phyloP scores from a whole-genome alignment of 2,329 filamentous ascomycete genomes.

The Aspergillus neotritici region DNA sequence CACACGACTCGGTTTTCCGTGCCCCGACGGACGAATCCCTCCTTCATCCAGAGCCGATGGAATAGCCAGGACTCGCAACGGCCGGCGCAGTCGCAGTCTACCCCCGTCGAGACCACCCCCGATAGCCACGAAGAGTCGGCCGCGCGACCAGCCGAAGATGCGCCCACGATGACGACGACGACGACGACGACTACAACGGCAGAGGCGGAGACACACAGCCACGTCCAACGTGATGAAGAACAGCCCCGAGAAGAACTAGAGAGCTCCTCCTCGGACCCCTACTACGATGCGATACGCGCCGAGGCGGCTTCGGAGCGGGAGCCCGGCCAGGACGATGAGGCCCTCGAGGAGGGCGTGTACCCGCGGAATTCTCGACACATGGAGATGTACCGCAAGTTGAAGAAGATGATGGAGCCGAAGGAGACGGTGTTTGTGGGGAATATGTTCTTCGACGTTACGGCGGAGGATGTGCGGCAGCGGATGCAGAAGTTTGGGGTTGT shows the following conservation, averaged over 20 bases:
- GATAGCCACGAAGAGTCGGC: background rate
- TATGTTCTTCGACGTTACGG: conserved; percentile 62
- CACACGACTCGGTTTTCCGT: conserved; percentile 22
- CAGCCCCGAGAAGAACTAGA: background rate
- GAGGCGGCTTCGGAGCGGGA: background rate
- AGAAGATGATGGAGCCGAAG: conserved; percentile 25
- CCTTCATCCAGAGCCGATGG: conserved; percentile 38
- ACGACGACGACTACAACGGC: background rate
- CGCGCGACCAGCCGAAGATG: background rate
- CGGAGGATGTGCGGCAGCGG: conserved; percentile 54
- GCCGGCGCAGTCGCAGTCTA: background rate
- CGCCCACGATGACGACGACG: background rate
- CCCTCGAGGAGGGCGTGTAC: conserved; percentile 9
- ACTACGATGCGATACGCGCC: background rate
- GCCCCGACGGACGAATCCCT: conserved; percentile 35
- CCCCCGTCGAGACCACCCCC: too few species aligned
- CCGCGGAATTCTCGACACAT: conserved; percentile 8
- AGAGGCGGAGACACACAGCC: background rate
- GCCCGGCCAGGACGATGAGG: conserved; percentile 31
- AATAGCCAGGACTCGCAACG: conserved; percentile 6
- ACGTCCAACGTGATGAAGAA: too few species aligned
- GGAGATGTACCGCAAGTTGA: background rate
- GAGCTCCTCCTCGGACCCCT: background rate
- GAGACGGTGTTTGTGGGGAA: conserved; percentile 61
- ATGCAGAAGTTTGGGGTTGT: conserved; percentile 57